These are phyloP conservation scores for Podospora conica DNA, from an alignment of 495 filamentous ascomycete species.

Conservation along the genomic window DNA sequence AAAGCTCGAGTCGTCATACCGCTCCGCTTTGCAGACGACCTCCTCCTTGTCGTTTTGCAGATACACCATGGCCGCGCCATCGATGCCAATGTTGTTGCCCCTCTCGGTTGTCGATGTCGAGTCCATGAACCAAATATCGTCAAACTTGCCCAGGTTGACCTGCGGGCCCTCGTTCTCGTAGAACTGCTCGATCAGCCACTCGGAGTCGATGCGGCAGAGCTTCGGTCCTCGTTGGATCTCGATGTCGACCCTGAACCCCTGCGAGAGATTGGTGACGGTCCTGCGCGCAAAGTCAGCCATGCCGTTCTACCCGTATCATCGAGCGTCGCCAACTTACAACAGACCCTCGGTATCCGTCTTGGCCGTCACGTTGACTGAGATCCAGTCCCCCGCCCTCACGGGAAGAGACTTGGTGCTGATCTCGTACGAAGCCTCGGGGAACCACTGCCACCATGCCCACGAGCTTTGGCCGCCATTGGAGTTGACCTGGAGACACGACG, in stretches of 20 bases:
- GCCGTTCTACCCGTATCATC: neutral
- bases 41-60: slow-evolving; percentile 17
- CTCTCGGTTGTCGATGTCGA: slow-evolving; percentile 17
- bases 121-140: slow-evolving; percentile 33
- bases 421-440: slow-evolving; percentile 46
- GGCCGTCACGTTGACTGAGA: slow-evolving; percentile 46
- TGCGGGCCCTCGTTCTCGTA: slow-evolving; percentile 19
- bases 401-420: slow-evolving; percentile 37
- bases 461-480: slow-evolving; percentile 25
- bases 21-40: slow-evolving; percentile 19
- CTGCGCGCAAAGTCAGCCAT: slow-evolving; percentile 6
- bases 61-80: slow-evolving; percentile 25
- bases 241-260: slow-evolving; percentile 43
- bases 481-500: slow-evolving; percentile 13
- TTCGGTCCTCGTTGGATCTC: slow-evolving; percentile 31
- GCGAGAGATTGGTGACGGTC: slow-evolving; percentile 45
- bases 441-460: slow-evolving; percentile 61
- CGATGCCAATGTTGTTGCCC: slow-evolving; percentile 20
- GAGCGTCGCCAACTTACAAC: slow-evolving; percentile 22
- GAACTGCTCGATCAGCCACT: slow-evolving; percentile 39
- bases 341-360: slow-evolving; percentile 38
- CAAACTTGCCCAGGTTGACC: slow-evolving; percentile 31
- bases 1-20: slow-evolving; percentile 24
- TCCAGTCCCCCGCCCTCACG: slow-evolving; percentile 49
- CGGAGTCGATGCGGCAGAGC: slow-evolving; percentile 29